Evolutionary conservation across 306 rosid species (phyloP), one percentile per base, ranked within the genome.

Genomic region (Albizia julibrissin): DNA sequence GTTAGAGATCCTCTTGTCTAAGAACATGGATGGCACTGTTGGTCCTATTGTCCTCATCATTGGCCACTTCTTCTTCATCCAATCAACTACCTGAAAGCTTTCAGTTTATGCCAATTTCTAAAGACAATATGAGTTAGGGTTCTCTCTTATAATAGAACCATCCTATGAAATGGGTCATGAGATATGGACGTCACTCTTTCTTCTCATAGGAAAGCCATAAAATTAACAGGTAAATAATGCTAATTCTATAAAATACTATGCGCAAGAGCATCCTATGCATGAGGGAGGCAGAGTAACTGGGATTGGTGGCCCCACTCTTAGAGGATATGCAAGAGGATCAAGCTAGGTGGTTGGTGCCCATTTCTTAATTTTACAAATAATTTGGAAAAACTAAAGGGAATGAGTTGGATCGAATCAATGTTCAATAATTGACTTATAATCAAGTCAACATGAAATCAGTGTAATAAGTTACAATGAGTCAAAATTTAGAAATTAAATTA

Each of bases 41-140:
- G 73, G 73, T 69, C 73, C 73, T 69, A 69, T 39, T 39, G 73
- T 69, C 73, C 14, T 39, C 50, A 69, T 39, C 50, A 39, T 0
- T 39, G 50, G 50, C 73, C 73, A 69, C 44, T 39, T 69, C 31
- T 39, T 69, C 31, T 10, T 69, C 73, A 69, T 69, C 73, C 73
- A 69, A 18, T 69, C 49, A 43, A 39, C 73, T 0, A 69, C 50
- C 73, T 69, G 49, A 21, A 21, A 19, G 26, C 3, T 18, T 69
- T 39, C 7, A 34, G 10, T 68, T 7, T 50, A 50, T 5, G 13
- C n/a, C 49, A 69, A 18, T 37, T 39, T 1, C 22, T 16, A 3
- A 47, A 47, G 4, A 16, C 16, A 46, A 1, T 10, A 42, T 47
- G 54, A 47, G 21, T 50, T 50, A 2, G 58, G 8, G n/a, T 50